Evolutionary conservation across 495 filamentous ascomycete genomes (phyloP), one percentile per base, ranked within the genome.

Genomic region (Penicillium maclennaniae): DNA sequence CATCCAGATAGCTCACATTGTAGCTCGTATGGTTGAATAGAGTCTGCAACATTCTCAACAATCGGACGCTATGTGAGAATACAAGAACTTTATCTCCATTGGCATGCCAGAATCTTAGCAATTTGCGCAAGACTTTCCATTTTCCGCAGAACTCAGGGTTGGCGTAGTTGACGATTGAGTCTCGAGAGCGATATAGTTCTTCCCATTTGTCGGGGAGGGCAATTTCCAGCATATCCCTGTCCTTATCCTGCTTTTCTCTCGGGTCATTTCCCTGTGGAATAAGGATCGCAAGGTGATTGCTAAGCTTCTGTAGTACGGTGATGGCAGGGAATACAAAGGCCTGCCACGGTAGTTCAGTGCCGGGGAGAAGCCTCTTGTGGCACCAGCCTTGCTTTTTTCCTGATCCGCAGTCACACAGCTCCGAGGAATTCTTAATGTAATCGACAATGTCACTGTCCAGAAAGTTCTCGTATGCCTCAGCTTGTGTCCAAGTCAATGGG

Each of bases 141-240:
- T 98, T 98, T 3, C 93, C 93, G 62, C 93, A 98, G 59, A 92
- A 96, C 46, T 96, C 88, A 0, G 89, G 87, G 54, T 96, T 92
- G 16, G 92, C 84, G 56, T 87, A 90, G 65, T 86, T 91, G 37
- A 88, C 69, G 47, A 97, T 84, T 0, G 83, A 88, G 46, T 97
- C 89, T 49, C 88, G 80, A 19, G 83, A 83, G 10, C 73, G 72
- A 59, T 89, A 95, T 2, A 97, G 78, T 14, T 84, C 73, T 56
- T 85, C 74, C 91, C 91, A 98, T 16, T 79, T 69, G 38, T 87
- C 70, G 0, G 93, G 93, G 0, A 92, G 67, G 26, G 88, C 87
- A 6, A 83, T 79, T 63, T 92, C 78, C 14, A 97, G 78, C 62
- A 83, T 82, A 38, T 88, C 85, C 19, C 92, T 77, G 49, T 96